Conservation (phyloP, 352 stramenopile genomes). For the Phytophthora ramorum region DNA sequence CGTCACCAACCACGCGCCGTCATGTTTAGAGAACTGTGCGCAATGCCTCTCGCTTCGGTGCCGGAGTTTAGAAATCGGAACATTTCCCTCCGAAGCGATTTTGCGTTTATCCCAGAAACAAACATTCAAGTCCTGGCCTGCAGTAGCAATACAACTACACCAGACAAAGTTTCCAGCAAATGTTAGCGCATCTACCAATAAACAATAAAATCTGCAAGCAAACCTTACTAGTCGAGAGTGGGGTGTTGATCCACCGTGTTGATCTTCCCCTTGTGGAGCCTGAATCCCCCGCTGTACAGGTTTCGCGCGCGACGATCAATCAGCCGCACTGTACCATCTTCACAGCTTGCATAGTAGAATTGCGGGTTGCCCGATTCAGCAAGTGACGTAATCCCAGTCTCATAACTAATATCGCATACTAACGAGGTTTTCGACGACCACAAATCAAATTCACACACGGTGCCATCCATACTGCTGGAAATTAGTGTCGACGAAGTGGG, state of each 20-base stretch:
- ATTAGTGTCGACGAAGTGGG: slow-evolving; percentile 55
- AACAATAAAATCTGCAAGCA: slow-evolving; percentile 11
- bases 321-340: slow-evolving; percentile 56
- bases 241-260: slow-evolving; percentile 81
- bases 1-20: slow-evolving; percentile 63
- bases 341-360: slow-evolving; percentile 52
- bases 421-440: slow-evolving; percentile 41
- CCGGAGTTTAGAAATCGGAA: slow-evolving; percentile 53
- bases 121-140: slow-evolving; percentile 66
- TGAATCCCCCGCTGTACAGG: slow-evolving; percentile 29
- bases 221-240: slow-evolving; percentile 49
- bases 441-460: slow-evolving; percentile 66
- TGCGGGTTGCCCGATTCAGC: slow-evolving; percentile 20
- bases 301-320: slow-evolving; percentile 49
- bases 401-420: slow-evolving; percentile 44
- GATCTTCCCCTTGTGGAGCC: slow-evolving; percentile 68
- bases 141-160: slow-evolving; percentile 67
- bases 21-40: slow-evolving; percentile 72
- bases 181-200: not conserved
- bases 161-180: slow-evolving; percentile 3
- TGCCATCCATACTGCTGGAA: slow-evolving; percentile 69
- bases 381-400: slow-evolving; percentile 60
- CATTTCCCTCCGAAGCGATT: slow-evolving; percentile 41
- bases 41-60: slow-evolving; percentile 71
- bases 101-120: slow-evolving; percentile 77